Conservation (phyloP, 164 flowering plant genomes). For the Cinnamomum chago region DNA sequence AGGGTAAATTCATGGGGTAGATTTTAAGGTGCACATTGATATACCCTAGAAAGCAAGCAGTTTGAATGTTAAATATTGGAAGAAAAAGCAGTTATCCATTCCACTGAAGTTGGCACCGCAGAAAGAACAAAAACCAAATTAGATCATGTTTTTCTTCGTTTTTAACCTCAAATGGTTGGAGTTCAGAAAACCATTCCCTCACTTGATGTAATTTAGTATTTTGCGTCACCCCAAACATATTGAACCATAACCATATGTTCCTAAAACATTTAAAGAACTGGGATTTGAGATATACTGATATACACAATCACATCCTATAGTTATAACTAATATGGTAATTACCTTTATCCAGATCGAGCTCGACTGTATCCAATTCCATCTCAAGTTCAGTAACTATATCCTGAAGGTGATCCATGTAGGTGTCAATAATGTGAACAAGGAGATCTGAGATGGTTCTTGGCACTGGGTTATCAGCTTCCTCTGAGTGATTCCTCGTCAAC, state of each 20-base stretch:
- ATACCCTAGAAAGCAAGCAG: too few species aligned
- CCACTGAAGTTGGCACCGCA: not conserved
- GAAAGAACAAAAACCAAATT: not conserved
- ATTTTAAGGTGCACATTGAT: too few species aligned
- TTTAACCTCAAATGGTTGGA: not conserved
- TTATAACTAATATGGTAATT: not conserved
- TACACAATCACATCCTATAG: not conserved
- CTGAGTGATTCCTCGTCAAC: slow-evolving; percentile 95
- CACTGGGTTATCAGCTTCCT: slow-evolving; percentile 98
- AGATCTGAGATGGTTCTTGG: slow-evolving; percentile 77
- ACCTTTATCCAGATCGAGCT: slow-evolving; percentile 93
- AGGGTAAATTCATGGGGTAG: too few species aligned
- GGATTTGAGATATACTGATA: not conserved
- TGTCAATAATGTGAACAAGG: slow-evolving; percentile 81
- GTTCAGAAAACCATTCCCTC: not conserved
- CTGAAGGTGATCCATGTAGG: slow-evolving; percentile 93
- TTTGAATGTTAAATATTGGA: too few species aligned
- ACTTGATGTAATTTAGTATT: not conserved
- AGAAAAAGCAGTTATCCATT: too few species aligned
- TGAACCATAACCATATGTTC: not conserved
- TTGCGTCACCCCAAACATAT: not conserved
- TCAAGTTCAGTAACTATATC: slow-evolving; percentile 89
- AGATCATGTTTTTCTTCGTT: not conserved
- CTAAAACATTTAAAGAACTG: not conserved
- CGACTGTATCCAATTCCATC: slow-evolving; percentile 87